Evolutionary conservation across 495 filamentous ascomycete species (phyloP).

Genomic region (Xylaria venustula): DNA sequence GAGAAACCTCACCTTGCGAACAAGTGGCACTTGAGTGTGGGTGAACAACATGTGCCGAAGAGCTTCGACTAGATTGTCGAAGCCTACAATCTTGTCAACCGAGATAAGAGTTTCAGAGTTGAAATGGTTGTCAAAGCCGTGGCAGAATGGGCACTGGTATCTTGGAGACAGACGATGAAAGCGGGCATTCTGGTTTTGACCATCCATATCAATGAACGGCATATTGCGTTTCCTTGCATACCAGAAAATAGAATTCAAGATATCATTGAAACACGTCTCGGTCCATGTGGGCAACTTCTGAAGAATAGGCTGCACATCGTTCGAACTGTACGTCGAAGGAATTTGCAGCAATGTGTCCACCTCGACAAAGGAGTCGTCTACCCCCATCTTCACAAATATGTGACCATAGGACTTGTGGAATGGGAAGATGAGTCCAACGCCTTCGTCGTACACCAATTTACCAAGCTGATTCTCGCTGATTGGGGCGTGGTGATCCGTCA

Average conservation of each 20-base stretch:
- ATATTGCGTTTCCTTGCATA: not conserved
- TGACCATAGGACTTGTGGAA: constrained; percentile 3
- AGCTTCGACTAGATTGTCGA: not conserved
- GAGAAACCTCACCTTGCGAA: constrained; percentile 3
- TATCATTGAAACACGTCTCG: not conserved
- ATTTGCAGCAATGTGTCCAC: not conserved
- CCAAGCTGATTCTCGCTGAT: constrained; percentile 3
- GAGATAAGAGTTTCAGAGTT: not conserved
- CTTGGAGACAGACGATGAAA: not conserved
- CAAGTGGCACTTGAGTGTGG: not conserved
- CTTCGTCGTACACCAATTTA: not conserved
- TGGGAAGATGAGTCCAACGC: not conserved
- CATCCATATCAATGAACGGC: not conserved
- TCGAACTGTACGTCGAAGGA: not conserved
- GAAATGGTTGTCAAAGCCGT: constrained; percentile 2
- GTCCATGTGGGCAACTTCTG: not conserved
- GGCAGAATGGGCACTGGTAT: constrained; percentile 6
- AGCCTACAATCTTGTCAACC: not conserved
- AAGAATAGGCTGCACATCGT: not conserved
- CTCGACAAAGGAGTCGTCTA: not conserved
- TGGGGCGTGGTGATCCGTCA: not conserved
- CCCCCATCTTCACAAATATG: not conserved
- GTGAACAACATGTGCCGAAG: not conserved
- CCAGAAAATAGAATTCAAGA: constrained; percentile 2
- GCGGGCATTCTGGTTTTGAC: not conserved